Base-by-base conservation (phyloP, 2,329 filamentous ascomycete genomes). In the Endoconidiophora polonica region DNA sequence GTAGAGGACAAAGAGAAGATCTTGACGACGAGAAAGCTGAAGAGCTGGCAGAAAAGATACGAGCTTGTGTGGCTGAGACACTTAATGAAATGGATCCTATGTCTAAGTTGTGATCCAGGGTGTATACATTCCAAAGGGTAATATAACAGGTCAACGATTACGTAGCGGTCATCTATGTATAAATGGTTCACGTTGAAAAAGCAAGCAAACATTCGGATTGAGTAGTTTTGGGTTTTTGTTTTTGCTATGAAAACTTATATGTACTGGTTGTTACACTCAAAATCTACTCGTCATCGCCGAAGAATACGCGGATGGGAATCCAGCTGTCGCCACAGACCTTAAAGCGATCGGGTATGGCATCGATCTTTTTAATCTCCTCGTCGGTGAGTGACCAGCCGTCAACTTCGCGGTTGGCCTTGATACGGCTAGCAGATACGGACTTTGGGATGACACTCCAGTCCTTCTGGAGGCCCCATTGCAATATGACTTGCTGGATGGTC, bases 381-480 rank as follows among this genome's bases (percentile, higher is more conserved):
- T 74, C 72, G 3, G 74, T 80, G 64, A 93, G 66, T 53, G 76
- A 69, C 77, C 79, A 90, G 48, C 81, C 83, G 63, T 87, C 76
- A 48, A 85, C 61, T 39, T 82, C 75, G 58, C 79, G 85, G 72
- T 94, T 93, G 55, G 69, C 75, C 65, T 83, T 71, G 59, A 94
- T 87, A 40, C 86, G 76, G 48, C 70, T 70, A 57, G 78, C 74
- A 56, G 76, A 87, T 52, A 88, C 82, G 48, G 76, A 83, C 74
- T 94, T 94, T 59, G 86, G 86, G 59, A 94, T 86, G 48, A 94
- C 85, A 56, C 77, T 83, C 70, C 81, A 86, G 53, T 82, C 85
- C 61, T 86, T 79, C 63, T 83, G 77, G 50, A 93, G 67, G 56
- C 85, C 86, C 85, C 86, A 94, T 58, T 79, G 70, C 55, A 94